These are phyloP conservation scores for Panicum miliaceum DNA, from an alignment of 176 grass and related monocot species.

Conservation along the genomic window DNA sequence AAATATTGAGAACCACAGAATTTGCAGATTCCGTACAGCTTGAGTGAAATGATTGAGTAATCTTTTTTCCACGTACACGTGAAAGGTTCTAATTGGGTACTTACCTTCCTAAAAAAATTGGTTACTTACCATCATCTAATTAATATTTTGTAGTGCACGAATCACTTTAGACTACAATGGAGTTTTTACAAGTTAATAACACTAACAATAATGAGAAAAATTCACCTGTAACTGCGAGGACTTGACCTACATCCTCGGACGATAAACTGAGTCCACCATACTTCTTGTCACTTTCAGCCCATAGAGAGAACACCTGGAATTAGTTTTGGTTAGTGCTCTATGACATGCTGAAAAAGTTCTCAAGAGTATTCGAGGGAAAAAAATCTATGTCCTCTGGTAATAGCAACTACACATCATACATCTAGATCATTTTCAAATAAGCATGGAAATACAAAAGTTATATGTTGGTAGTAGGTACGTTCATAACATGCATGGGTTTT, in stretches of 20 bases:
- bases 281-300: slow-evolving; percentile 76
- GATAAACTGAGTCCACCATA: slow-evolving; percentile 82
- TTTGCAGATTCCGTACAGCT: neutral
- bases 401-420: neutral
- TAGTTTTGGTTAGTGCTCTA: neutral
- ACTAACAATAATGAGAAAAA: neutral
- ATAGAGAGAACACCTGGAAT: slow-evolving; percentile 77
- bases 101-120: neutral
- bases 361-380: neutral
- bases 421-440: neutral
- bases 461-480: slow-evolving; percentile 1
- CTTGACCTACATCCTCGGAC: slow-evolving; percentile 65
- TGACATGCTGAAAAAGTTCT: neutral
- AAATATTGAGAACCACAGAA: neutral
- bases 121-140: neutral
- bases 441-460: neutral
- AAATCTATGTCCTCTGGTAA: neutral
- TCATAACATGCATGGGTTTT: slow-evolving; percentile 19
- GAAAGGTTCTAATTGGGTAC: neutral
- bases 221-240: slow-evolving; percentile 74
- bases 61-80: neutral
- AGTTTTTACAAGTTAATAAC: neutral
- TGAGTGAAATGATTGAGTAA: neutral
- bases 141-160: neutral
- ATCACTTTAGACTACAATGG: neutral